Percentiles rank a stretch among this genome's conserved stretches.
Evolutionary conservation across 495 filamentous ascomycete species (phyloP).

Genomic region (Tuber aestivum): DNA sequence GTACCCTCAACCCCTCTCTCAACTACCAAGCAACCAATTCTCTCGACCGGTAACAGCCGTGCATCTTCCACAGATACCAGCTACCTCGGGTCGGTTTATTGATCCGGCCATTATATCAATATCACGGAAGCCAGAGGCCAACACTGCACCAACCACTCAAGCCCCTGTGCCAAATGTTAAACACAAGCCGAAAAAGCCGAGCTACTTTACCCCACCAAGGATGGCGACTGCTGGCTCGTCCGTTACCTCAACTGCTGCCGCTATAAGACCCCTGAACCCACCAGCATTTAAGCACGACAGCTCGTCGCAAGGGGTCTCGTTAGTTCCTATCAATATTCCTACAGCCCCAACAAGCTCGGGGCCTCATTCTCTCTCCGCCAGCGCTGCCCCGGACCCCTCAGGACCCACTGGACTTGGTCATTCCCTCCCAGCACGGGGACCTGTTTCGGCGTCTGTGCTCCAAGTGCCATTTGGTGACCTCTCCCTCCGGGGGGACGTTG

Average conservation of each 20-base stretch:
- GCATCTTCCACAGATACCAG: conserved; percentile 16
- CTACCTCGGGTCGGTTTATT: conserved; percentile 45
- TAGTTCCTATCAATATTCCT: conserved; percentile 18
- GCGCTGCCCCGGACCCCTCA: conserved; percentile 12
- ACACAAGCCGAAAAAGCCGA: conserved; percentile 19
- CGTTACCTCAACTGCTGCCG: not conserved
- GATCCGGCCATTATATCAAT: conserved; percentile 52
- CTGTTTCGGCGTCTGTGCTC: conserved; percentile 18
- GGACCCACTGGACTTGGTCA: conserved; percentile 12
- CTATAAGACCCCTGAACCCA: conserved; percentile 13
- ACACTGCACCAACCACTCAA: not conserved
- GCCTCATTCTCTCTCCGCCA: conserved; percentile 12
- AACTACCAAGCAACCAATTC: conserved; percentile 11
- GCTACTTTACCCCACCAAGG: conserved; percentile 27
- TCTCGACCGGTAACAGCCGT: conserved; percentile 20
- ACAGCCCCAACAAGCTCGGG: conserved; percentile 2
- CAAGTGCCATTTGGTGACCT: conserved; percentile 21
- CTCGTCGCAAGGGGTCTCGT: conserved; percentile 20
- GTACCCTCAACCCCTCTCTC: conserved; percentile 23
- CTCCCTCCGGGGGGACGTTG: conserved; percentile 18
- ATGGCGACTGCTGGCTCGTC: conserved; percentile 7
- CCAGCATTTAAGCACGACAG: conserved; percentile 16
- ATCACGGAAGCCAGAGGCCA: conserved; percentile 22
- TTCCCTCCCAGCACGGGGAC: conserved; percentile 6
- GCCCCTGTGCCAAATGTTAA: conserved; percentile 14